A percentile compares a stretch with the other conserved stretches of the same genome.
Evolutionary conservation across 2,329 filamentous ascomycete species (phyloP).

Genomic region (Cryphonectria carpinicola): DNA sequence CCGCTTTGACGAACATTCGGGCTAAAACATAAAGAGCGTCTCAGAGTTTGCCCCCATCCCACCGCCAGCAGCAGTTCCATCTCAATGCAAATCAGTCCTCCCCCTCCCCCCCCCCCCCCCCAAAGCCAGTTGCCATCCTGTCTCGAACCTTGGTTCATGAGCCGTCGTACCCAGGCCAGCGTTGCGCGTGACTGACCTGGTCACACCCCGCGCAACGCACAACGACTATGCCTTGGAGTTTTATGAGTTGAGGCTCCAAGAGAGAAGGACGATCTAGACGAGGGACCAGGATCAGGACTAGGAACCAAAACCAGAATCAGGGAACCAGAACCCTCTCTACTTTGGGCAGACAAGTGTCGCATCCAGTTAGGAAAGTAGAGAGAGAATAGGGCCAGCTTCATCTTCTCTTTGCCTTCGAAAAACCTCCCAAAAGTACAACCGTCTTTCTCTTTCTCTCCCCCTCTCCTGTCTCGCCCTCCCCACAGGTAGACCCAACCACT

Average conservation of each 20-base stretch:
- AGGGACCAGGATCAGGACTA: background rate
- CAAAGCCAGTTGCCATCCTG: background rate
- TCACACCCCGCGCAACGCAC: conserved; percentile 2
- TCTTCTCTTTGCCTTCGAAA: background rate
- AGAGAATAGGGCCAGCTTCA: background rate
- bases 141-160: conserved; percentile 32
- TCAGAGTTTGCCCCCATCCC: conserved; percentile 33
- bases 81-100: conserved; percentile 14
- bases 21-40: conserved; percentile 43
- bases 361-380: background rate
- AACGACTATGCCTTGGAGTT: background rate
- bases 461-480: background rate
- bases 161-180: conserved; percentile 24
- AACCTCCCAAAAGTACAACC: background rate
- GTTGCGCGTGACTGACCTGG: conserved; percentile 2
- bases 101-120: too few species aligned
- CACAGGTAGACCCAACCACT: background rate
- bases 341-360: background rate
- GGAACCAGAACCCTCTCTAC: background rate
- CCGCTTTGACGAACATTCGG: conserved; percentile 38
- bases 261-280: background rate
- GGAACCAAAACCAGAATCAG: background rate
- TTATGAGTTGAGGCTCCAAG: background rate
- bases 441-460: background rate
- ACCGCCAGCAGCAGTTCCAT: conserved; percentile 6